Base-by-base conservation (phyloP, 306 rosid species). In the Arachis stenosperma region DNA sequence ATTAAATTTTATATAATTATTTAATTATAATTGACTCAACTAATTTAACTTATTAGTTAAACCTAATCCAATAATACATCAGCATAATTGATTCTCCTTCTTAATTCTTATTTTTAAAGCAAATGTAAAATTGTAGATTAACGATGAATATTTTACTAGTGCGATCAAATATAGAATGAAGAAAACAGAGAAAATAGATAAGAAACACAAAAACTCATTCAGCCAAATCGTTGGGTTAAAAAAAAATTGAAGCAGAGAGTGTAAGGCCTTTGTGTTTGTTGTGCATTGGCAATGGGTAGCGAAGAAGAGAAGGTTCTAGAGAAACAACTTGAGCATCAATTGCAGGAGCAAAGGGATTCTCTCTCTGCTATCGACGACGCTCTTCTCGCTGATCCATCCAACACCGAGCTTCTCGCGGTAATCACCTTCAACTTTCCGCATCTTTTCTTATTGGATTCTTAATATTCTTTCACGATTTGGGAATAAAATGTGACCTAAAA, bases 251-350 rank as follows among this genome's bases (percentile, higher is more conserved):
- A 57, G 33, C 42, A 37, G 33, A 22, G 41, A 47, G 33, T 37
- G 33, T 37, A 51, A 50, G 22, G 7, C 11, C 48, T 8, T 6
- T 8, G 37, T n/a, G 50, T 27, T 9, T 2, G 61, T 14, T 5
- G 50, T 57, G 37, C 22, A 14, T n/a, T 6, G 22, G 48, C 67
- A 67, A 86, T 94, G 98, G 96, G 83, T 39, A 81, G 84, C 88
- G 96, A 82, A 69, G 97, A 94, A 70, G 97, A 91, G 95, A 91
- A 91, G 81, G 80, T 84, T 89, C 92, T 94, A 36, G 98, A 94
- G 89, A 73, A 78, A 29, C 91, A 89, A 66, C 79, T 94, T 1
- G 98, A 94, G 76, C 71, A 84, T 81, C 98, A 94, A 84, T 83
- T 94, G 88, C 82, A 81, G 0, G 98, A 94, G 72, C 98, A 94